Percentiles rank a stretch among this genome's conserved stretches.
Evolutionary conservation across 2,329 filamentous ascomycete species (phyloP).

Genomic region (Orbilia ellipsospora): DNA sequence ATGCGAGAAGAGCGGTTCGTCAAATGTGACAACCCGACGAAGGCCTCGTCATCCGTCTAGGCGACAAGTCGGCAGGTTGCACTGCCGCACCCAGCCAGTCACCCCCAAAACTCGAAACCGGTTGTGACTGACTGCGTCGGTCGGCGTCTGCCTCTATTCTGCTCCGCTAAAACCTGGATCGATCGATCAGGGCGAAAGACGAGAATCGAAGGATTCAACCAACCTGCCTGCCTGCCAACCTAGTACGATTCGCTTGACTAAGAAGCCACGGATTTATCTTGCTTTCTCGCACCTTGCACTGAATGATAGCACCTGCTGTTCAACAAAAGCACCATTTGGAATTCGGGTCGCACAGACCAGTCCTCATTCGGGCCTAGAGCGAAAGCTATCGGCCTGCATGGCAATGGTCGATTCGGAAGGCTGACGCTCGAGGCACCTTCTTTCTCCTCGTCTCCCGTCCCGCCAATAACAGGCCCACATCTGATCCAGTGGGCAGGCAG

Average conservation of each 20-base stretch:
- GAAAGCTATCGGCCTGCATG: conserved; percentile 14
- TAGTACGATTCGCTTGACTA: conserved; percentile 36
- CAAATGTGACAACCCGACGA: conserved; percentile 7
- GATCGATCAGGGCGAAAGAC: conserved; percentile 40
- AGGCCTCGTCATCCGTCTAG: conserved; percentile 48
- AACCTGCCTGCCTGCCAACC: not conserved
- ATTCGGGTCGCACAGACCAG: conserved; percentile 51
- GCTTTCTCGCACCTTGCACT: too few relatives aligned
- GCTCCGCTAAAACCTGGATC: conserved; percentile 5
- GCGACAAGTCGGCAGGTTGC: conserved; percentile 46
- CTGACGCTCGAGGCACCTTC: conserved; percentile 54
- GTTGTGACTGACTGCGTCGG: conserved; percentile 32
- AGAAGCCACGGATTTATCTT: not conserved
- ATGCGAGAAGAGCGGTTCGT: conserved; percentile 19
- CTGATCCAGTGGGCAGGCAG: conserved; percentile 29
- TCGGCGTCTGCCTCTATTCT: not conserved
- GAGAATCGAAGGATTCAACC: conserved; percentile 11
- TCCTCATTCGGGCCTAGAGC: conserved; percentile 36
- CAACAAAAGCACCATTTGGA: conserved; percentile 47
- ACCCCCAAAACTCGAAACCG: conserved; percentile 19
- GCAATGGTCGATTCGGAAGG: conserved; percentile 28
- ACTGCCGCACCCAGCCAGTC: conserved; percentile 25
- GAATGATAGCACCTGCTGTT: conserved; percentile 36
- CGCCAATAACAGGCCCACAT: conserved; percentile 49
- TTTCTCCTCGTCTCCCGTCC: conserved; percentile 40